phyloP scores from a whole-genome alignment of 345 rosid genomes.

The Durio zibethinus region DNA sequence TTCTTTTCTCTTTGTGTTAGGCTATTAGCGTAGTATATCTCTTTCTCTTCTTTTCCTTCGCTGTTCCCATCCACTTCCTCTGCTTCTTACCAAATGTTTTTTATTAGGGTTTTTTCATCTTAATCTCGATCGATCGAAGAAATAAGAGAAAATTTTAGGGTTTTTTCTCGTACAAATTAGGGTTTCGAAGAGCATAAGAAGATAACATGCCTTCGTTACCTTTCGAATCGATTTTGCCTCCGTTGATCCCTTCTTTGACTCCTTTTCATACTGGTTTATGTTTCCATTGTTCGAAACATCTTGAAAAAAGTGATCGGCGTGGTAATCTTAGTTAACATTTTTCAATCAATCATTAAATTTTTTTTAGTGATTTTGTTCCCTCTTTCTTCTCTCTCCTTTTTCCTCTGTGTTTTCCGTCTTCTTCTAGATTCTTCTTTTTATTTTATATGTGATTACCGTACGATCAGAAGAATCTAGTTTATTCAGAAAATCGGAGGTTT shows the following conservation, averaged over 20 bases:
- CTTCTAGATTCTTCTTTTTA: not conserved
- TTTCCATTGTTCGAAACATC: slow-evolving; percentile 78
- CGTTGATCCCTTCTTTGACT: slow-evolving; percentile 50
- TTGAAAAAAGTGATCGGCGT: slow-evolving; percentile 90
- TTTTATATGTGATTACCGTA: not conserved
- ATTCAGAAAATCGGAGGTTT: not conserved
- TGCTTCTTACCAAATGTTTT: not conserved
- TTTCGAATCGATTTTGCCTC: slow-evolving; percentile 35
- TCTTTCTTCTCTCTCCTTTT: not conserved
- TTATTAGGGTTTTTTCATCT: not conserved
- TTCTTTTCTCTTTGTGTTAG: not conserved
- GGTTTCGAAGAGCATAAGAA: slow-evolving; percentile 72
- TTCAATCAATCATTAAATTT: not conserved
- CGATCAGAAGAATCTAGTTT: not conserved
- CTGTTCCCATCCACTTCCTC: not conserved
- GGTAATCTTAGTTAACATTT: slow-evolving; percentile 87
- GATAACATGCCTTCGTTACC: slow-evolving; percentile 78
- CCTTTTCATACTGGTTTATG: slow-evolving; percentile 54
- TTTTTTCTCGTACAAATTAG: not conserved
- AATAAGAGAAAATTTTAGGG: slow-evolving; percentile 30
- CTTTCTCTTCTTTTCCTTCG: not conserved
- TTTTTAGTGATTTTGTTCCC: not conserved
- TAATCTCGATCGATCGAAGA: not conserved
- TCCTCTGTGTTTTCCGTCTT: not conserved
- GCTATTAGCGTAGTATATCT: not conserved